phyloP scores from a whole-genome alignment of 2,329 filamentous ascomycete genomes.

The Verticillium dahliae region DNA sequence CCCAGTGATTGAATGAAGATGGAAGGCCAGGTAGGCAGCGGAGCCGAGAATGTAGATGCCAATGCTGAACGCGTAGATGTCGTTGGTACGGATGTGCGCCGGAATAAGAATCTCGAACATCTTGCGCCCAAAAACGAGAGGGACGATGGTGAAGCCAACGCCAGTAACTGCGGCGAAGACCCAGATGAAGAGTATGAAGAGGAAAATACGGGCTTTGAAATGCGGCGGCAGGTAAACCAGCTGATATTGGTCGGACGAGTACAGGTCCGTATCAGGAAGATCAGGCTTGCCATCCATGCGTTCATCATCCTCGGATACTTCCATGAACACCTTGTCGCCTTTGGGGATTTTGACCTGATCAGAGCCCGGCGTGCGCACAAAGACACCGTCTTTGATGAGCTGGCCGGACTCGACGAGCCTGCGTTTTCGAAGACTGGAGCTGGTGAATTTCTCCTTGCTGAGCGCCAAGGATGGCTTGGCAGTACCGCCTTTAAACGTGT shows the following conservation, averaged over 20 bases:
- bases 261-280: slow-evolving; percentile 40
- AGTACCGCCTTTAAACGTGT: slow-evolving; percentile 43
- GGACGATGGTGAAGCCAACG: slow-evolving; percentile 77
- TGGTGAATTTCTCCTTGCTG: slow-evolving; percentile 25
- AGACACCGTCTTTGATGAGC: slow-evolving; percentile 66
- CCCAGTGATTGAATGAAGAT: slow-evolving; percentile 33
- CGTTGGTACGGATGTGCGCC: slow-evolving; percentile 70
- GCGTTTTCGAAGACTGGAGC: slow-evolving; percentile 31
- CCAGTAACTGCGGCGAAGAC: slow-evolving; percentile 85
- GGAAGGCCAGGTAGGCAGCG: slow-evolving; percentile 53
- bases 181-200: slow-evolving; percentile 90
- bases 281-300: slow-evolving; percentile 58
- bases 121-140: slow-evolving; percentile 74
- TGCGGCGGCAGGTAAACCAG: slow-evolving; percentile 77
- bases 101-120: slow-evolving; percentile 72
- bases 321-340: slow-evolving; percentile 71
- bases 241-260: slow-evolving; percentile 56
- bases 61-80: slow-evolving; percentile 92
- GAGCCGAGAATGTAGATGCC: slow-evolving; percentile 77
- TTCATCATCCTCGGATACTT: slow-evolving; percentile 62
- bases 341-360: slow-evolving; percentile 94
- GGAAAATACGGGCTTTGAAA: slow-evolving; percentile 72
- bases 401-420: slow-evolving; percentile 41
- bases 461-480: slow-evolving; percentile 33
- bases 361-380: slow-evolving; percentile 87